A percentile compares a stretch with the other conserved stretches of the same genome.
These are phyloP conservation scores for Puccinia novopanici DNA, from an alignment of 1,284 basidiomycete genomes.

Conservation along the genomic window DNA sequence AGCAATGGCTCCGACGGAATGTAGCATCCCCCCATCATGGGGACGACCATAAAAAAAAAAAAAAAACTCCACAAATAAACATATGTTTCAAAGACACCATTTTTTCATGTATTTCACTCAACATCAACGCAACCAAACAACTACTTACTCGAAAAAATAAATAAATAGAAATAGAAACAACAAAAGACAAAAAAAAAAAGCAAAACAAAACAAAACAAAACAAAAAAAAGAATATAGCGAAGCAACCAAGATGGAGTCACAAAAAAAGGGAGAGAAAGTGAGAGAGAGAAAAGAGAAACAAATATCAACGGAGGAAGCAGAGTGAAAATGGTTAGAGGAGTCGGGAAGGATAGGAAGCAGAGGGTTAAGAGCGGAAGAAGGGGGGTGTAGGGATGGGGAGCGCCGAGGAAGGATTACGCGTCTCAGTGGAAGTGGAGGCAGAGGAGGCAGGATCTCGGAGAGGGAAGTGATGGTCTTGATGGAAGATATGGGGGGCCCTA, in stretches of 20 bases:
- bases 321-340: background rate
- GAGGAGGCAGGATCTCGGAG: slow-evolving; percentile 52
- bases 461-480: slow-evolving; percentile 35
- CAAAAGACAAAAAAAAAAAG: too few species aligned
- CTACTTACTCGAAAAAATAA: too few species aligned
- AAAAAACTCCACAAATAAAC: too few species aligned
- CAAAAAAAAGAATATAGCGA: background rate
- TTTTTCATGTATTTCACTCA: too few species aligned
- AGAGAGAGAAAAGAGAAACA: background rate
- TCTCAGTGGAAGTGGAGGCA: slow-evolving; percentile 53
- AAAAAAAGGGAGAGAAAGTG: background rate
- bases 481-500: slow-evolving; percentile 51
- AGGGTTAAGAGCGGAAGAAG: background rate
- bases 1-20: too few species aligned
- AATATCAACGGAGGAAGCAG: background rate
- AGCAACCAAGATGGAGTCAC: background rate
- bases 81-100: too few species aligned
- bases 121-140: too few species aligned
- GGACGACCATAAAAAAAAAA: too few species aligned
- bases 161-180: too few species aligned
- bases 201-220: background rate
- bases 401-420: background rate
- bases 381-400: slow-evolving; percentile 43
- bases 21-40: too few species aligned
- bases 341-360: background rate